These are phyloP conservation scores for Teratosphaeria destructans DNA, from an alignment of 2,329 filamentous ascomycete genomes.

Conservation along the genomic window DNA sequence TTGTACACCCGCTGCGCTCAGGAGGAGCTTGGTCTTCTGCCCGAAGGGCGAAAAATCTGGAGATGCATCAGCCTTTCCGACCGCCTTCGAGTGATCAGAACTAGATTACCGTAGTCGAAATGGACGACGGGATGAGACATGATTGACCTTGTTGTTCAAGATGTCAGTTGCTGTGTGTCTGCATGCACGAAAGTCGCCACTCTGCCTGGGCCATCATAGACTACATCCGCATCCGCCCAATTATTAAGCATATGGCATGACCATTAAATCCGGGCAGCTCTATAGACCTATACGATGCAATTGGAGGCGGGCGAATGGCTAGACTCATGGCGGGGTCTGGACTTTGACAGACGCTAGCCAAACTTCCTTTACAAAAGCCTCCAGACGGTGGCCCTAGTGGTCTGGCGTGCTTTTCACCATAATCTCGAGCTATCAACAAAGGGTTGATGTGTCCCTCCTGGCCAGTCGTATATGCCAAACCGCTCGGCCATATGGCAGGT, in stretches of 20 bases:
- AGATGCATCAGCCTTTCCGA: constrained; percentile 6
- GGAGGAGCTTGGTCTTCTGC: constrained; percentile 19
- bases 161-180: not conserved
- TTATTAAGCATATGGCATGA: not conserved
- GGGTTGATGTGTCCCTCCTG: not conserved
- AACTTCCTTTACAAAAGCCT: not conserved
- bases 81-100: not conserved
- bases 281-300: not conserved
- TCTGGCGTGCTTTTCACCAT: not conserved
- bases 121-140: constrained; percentile 15
- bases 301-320: not conserved
- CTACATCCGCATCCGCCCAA: not conserved
- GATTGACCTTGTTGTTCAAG: not conserved
- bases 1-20: constrained; percentile 14
- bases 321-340: not conserved
- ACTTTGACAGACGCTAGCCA: not conserved
- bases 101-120: constrained; percentile 18
- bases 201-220: not conserved
- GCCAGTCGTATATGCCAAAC: not conserved
- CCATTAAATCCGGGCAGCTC: not conserved
- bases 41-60: constrained; percentile 21
- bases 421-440: not conserved
- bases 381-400: not conserved
- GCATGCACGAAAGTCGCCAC: not conserved
- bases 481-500: not conserved